phyloP scores from a whole-genome alignment of 192 early-diverging fungal species.

The Coemansia sp. region DNA sequence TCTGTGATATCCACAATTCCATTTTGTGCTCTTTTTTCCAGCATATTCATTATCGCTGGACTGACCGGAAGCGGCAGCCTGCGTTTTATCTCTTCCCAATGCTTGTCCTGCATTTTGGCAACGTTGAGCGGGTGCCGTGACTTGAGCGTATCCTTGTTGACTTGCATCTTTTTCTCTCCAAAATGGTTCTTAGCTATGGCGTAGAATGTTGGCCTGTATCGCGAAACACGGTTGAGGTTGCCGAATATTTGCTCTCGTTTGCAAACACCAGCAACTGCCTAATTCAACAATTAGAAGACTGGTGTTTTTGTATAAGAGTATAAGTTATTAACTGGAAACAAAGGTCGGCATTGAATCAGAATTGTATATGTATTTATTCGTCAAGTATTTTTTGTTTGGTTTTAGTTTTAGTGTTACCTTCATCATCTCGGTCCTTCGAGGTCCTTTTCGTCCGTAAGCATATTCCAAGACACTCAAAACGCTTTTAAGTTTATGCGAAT shows the following conservation, averaged over 20 bases:
- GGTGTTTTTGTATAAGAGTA: too few relatives aligned
- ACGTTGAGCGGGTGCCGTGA: slow-evolving; percentile 41
- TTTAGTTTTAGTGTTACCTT: slow-evolving; percentile 18
- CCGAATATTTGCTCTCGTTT: slow-evolving; percentile 40
- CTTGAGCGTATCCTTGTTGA: slow-evolving; percentile 19
- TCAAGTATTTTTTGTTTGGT: too few relatives aligned
- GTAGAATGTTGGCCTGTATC: slow-evolving; percentile 45
- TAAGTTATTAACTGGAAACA: background rate
- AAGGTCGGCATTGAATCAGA: background rate
- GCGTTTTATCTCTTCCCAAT: slow-evolving; percentile 26
- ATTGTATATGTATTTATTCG: background rate
- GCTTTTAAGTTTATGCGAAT: slow-evolving; percentile 28
- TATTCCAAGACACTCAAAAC: slow-evolving; percentile 45
- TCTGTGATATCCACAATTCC: slow-evolving; percentile 12
- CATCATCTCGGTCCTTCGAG: slow-evolving; percentile 30
- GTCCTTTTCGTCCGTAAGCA: slow-evolving; percentile 49
- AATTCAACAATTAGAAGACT: background rate
- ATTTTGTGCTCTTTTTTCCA: slow-evolving; percentile 32
- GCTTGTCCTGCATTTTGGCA: slow-evolving; percentile 42
- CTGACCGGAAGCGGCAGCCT: slow-evolving; percentile 31
- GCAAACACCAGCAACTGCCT: slow-evolving; percentile 30
- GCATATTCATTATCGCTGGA: slow-evolving; percentile 18
- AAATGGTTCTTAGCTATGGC: slow-evolving; percentile 37
- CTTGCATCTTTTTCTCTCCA: slow-evolving; percentile 21
- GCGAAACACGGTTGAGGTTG: slow-evolving; percentile 18